phyloP scores from a whole-genome alignment of 306 rosid genomes.

The Cucumis melo region DNA sequence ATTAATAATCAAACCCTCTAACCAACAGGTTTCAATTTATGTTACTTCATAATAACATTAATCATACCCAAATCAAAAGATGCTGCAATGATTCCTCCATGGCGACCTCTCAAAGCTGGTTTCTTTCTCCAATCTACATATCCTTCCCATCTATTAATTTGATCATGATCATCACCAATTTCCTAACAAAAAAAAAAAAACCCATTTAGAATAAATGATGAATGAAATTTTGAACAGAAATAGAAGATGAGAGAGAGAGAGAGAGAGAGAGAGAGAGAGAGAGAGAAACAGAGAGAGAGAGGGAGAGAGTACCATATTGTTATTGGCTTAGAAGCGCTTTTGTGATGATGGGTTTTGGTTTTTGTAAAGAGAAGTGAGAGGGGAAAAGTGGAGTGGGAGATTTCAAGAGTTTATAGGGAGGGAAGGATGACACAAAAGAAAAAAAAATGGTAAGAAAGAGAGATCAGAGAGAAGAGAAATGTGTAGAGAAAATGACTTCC shows the following conservation, averaged over 20 bases:
- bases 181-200: conserved; percentile 7
- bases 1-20: too few relatives aligned
- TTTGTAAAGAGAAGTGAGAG: background rate
- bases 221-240: too few relatives aligned
- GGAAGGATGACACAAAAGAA: too few relatives aligned
- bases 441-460: background rate
- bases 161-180: conserved; percentile 1
- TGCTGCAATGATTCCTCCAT: conserved; percentile 90
- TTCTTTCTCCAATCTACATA: conserved; percentile 74
- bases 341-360: too few relatives aligned
- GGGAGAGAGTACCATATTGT: background rate
- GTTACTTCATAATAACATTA: too few relatives aligned
- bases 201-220: too few relatives aligned
- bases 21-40: too few relatives aligned
- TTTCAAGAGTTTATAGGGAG: conserved; percentile 23
- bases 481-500: conserved; percentile 28
- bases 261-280: background rate
- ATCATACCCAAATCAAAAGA: conserved; percentile 61
- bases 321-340: too few relatives aligned
- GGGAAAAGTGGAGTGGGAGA: conserved; percentile 16
- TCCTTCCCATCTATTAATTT: conserved; percentile 51
- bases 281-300: background rate
- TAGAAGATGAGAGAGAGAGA: background rate
- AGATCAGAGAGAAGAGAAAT: conserved; percentile 14
- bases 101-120: conserved; percentile 55